Percentiles rank a stretch among this genome's conserved stretches.
phyloP scores from a whole-genome alignment of 805 yeast genomes.

The Metschnikowia henanensis region DNA sequence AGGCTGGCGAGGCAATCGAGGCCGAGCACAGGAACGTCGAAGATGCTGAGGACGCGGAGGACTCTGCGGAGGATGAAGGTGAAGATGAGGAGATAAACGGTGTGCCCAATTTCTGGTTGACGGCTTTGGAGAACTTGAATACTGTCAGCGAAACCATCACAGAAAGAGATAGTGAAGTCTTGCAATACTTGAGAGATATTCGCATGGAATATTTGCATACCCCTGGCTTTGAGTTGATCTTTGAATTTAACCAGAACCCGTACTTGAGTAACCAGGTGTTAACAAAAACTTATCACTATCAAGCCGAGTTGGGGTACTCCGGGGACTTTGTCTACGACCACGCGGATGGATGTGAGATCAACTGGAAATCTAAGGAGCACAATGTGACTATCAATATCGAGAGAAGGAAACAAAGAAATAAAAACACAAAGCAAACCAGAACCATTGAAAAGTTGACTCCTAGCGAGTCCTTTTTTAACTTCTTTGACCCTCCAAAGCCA shows the following conservation, averaged over 20 bases:
- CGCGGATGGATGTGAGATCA: conserved; percentile 86
- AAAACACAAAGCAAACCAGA: conserved; percentile 93
- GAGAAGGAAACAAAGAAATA: conserved; percentile 96
- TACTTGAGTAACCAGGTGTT: conserved; percentile 72
- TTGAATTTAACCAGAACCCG: conserved; percentile 75
- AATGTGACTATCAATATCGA: conserved; percentile 87
- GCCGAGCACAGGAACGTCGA: conserved; percentile 51
- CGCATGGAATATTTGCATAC: conserved; percentile 74
- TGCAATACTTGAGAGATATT: conserved; percentile 66
- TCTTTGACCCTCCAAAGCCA: conserved; percentile 90
- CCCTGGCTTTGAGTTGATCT: conserved; percentile 88
- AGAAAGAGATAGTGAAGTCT: conserved; percentile 86
- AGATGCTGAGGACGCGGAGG: conserved; percentile 41
- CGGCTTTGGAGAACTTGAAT: conserved; percentile 85
- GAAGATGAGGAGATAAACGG: conserved; percentile 51
- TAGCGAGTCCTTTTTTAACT: conserved; percentile 92
- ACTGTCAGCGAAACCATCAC: conserved; percentile 82
- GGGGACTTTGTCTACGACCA: conserved; percentile 97
- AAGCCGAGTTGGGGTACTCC: conserved; percentile 88
- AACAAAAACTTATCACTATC: conserved; percentile 89
- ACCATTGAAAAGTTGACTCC: conserved; percentile 94
- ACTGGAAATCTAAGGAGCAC: conserved; percentile 77
- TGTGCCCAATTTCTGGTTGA: conserved; percentile 94
- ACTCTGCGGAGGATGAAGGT: conserved; percentile 45
- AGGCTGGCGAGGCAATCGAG: conserved; percentile 71